phyloP scores from a whole-genome alignment of 306 rosid genomes.

The Vigna angularis region DNA sequence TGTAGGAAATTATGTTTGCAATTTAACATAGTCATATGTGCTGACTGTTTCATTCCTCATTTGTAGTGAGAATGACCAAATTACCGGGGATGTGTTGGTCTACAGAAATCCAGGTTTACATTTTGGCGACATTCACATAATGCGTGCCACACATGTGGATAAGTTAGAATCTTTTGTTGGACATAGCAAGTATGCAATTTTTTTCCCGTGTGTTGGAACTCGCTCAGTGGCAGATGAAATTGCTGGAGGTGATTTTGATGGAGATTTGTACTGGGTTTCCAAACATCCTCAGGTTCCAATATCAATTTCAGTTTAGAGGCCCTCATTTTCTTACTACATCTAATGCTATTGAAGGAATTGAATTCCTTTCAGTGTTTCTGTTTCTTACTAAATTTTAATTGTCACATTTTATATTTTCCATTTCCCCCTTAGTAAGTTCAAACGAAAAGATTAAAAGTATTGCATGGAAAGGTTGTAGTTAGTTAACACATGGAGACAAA shows the following conservation, averaged over 20 bases:
- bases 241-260: constrained; percentile 90
- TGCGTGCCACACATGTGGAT: constrained; percentile 61
- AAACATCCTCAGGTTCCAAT: constrained; percentile 68
- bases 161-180: constrained; percentile 65
- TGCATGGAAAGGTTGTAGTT: too few relatives aligned
- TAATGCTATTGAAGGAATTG: neutral
- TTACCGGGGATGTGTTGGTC: constrained; percentile 75
- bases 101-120: constrained; percentile 86
- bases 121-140: constrained; percentile 79
- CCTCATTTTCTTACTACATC: constrained; percentile 17
- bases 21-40: constrained; percentile 6
- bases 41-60: constrained; percentile 1
- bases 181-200: constrained; percentile 72
- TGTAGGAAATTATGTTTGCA: neutral
- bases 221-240: constrained; percentile 88
- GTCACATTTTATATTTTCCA: neutral
- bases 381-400: neutral
- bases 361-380: neutral
- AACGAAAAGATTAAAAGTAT: neutral
- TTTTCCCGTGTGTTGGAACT: constrained; percentile 80
- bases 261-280: constrained; percentile 88
- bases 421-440: neutral
- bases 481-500: too few relatives aligned
- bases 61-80: constrained; percentile 66
- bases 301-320: constrained; percentile 34